A percentile compares a stretch with the other conserved stretches of the same genome.
Evolutionary conservation across 805 yeast genomes (phyloP).

Genomic region (Metschnikowia lachancei): DNA sequence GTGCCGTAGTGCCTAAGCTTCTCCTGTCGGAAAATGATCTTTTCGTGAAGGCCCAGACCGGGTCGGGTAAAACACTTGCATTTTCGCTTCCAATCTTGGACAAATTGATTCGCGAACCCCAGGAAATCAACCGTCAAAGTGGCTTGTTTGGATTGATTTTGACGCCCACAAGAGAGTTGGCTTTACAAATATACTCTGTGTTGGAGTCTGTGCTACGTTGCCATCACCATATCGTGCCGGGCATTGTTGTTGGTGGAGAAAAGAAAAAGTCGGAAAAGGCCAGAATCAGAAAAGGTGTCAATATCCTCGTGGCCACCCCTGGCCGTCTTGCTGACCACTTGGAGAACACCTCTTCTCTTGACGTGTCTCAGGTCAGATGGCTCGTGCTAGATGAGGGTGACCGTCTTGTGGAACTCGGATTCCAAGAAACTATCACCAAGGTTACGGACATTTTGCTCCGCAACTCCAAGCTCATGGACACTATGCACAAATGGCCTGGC

Average conservation of each 20-base stretch:
- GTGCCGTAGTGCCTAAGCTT: constrained; percentile 68
- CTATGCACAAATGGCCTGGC: constrained; percentile 43
- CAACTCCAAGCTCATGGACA: constrained; percentile 37
- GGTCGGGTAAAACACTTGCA: constrained; percentile 94
- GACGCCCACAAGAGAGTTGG: constrained; percentile 94
- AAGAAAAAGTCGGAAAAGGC: constrained; percentile 97
- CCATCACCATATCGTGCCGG: constrained; percentile 89
- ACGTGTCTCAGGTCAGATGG: constrained; percentile 73
- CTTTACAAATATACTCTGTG: constrained; percentile 83
- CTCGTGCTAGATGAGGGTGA: constrained; percentile 97
- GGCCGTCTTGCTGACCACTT: constrained; percentile 94
- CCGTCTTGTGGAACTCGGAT: constrained; percentile 90
- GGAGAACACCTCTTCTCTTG: constrained; percentile 78
- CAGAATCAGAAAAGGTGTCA: constrained; percentile 90
- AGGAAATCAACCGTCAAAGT: constrained; percentile 52
- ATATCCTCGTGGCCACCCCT: constrained; percentile 95
- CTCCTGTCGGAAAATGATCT: constrained; percentile 51
- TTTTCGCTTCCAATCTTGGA: constrained; percentile 81
- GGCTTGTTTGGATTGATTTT: constrained; percentile 88
- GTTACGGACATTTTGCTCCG: constrained; percentile 61
- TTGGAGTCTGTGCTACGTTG: constrained; percentile 68
- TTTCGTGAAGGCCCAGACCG: constrained; percentile 95
- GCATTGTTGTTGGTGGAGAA: constrained; percentile 96
- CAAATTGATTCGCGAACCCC: constrained; percentile 55
- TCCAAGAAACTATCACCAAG: constrained; percentile 85